Base-by-base conservation (phyloP, 495 filamentous ascomycete genomes). In the Chaetomidium leptoderma region DNA sequence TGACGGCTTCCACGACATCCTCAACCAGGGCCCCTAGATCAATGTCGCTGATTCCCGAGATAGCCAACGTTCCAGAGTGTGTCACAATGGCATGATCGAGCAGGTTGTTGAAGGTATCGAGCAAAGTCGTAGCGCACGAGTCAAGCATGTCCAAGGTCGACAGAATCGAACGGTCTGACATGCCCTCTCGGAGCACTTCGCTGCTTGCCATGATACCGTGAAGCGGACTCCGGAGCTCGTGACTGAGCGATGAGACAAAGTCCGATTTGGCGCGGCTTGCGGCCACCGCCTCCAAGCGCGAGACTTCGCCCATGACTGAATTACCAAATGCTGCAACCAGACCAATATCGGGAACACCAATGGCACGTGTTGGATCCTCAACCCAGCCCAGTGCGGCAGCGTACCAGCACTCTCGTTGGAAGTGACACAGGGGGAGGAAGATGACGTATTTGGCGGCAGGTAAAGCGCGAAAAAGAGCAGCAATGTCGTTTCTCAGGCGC, bases 151-250 rank as follows among this genome's bases (percentile, higher is more conserved):
- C 79, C 1, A 90, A 75, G 40, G 90, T 76, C n/a, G 81, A 84
- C 27, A 73, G 72, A 65, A 89, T 86, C 57, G 76, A 72, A 6
- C 70, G 65, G 35, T 81, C 72, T 4, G 84, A 71, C 17, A 72
- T 59, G 0, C 77, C 82, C 11, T 81, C 78, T 24, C 81, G 74
- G 7, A 91, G 63, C 55, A 95, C 85, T 64, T 93, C 88, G 2
- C 83, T 83, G 43, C 82, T 85, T 0, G 85, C 86, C 3, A 91
- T 66, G 43, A 91, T 88, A 0, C 88, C 88, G 60, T 91, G 87
- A 7, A 95, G 70, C 2, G 90, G 90, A 17, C 83, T 88, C 6
- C 89, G 80, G 16, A 93, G 74, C 64, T 95, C 90, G 64, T 95
- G 90, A 30, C 83, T 87, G 26, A 91, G 79, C 11, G 83, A 87